phyloP scores from a whole-genome alignment of 2,329 filamentous ascomycete species.

The Pseudogymnoascus sp. region DNA sequence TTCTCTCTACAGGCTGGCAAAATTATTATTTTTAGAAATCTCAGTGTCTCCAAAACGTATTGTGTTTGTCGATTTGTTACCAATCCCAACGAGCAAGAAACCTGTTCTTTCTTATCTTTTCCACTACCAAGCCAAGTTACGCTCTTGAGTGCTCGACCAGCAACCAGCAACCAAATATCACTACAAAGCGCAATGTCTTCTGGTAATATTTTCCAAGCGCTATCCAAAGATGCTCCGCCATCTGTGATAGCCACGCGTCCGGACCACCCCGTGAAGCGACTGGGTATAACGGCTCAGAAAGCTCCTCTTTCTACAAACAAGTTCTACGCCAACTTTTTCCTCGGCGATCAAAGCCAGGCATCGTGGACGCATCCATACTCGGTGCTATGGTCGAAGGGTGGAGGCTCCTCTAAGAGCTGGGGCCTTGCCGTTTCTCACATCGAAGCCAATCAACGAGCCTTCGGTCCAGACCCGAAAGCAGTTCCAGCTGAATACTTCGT shows the following conservation, averaged over 20 bases:
- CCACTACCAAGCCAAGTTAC: slow-evolving; percentile 7
- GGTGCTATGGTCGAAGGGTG: slow-evolving; percentile 59
- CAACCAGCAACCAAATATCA: background rate
- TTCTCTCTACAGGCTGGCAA: background rate
- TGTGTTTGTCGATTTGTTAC: background rate
- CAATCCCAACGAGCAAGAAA: background rate
- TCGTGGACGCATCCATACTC: slow-evolving; percentile 73
- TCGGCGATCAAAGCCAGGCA: slow-evolving; percentile 62
- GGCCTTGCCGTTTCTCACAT: slow-evolving; percentile 73
- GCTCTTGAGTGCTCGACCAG: slow-evolving; percentile 10
- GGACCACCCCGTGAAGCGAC: slow-evolving; percentile 53
- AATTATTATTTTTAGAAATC: slow-evolving; percentile 4
- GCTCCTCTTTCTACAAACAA: slow-evolving; percentile 66
- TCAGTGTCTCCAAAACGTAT: background rate
- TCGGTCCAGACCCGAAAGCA: slow-evolving; percentile 49
- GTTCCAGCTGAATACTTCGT: slow-evolving; percentile 65
- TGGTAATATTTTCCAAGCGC: slow-evolving; percentile 49
- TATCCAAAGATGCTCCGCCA: slow-evolving; percentile 46
- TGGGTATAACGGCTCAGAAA: slow-evolving; percentile 36
- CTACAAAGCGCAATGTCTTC: slow-evolving; percentile 15
- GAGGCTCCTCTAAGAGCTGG: slow-evolving; percentile 58
- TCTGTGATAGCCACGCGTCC: slow-evolving; percentile 38
- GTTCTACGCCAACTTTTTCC: slow-evolving; percentile 74
- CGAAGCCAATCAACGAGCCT: slow-evolving; percentile 59
- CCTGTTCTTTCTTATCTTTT: slow-evolving; percentile 2